Percentiles rank a stretch among this genome's conserved stretches.
phyloP scores from a whole-genome alignment of 495 filamentous ascomycete species.

The Xylaria longipes region DNA sequence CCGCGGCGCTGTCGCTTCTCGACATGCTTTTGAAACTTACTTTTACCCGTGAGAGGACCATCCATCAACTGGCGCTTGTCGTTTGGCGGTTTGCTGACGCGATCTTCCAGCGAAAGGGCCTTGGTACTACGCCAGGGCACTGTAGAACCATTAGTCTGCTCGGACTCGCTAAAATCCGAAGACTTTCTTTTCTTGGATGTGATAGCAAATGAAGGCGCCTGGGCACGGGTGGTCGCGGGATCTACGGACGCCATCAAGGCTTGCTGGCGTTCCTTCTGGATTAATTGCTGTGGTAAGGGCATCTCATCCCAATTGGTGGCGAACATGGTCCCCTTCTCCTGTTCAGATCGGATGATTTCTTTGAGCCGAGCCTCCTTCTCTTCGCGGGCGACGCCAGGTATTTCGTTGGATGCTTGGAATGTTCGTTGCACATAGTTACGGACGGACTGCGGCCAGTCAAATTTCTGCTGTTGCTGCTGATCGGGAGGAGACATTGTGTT shows the following conservation, averaged over 20 bases:
- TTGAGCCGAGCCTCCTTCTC: conserved; percentile 89
- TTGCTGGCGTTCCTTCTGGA: conserved; percentile 71
- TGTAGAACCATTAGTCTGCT: conserved; percentile 39
- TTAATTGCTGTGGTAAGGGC: conserved; percentile 86
- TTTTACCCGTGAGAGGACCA: conserved; percentile 58
- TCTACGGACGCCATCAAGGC: conserved; percentile 38
- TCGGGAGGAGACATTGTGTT: conserved; percentile 32
- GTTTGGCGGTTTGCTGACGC: conserved; percentile 65
- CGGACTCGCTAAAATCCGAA: conserved; percentile 60
- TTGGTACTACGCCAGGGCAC: conserved; percentile 81
- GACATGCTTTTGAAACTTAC: conserved; percentile 88
- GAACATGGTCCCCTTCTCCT: conserved; percentile 70
- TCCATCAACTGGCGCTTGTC: conserved; percentile 63
- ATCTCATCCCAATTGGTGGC: conserved; percentile 80
- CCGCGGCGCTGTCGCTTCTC: conserved; percentile 91
- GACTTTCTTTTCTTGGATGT: conserved; percentile 83
- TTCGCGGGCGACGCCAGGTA: conserved; percentile 64
- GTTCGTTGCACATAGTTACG: conserved; percentile 83
- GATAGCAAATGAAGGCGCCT: conserved; percentile 29
- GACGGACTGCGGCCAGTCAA: conserved; percentile 77
- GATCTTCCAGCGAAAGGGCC: conserved; percentile 72
- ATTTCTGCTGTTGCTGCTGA: conserved; percentile 59
- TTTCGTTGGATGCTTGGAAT: conserved; percentile 73
- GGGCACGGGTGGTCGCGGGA: conserved; percentile 16
- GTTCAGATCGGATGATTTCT: conserved; percentile 79